Percentiles rank a stretch among this genome's conserved stretches.
phyloP scores from a whole-genome alignment of 306 rosid species.

The Arachis hypogaea region DNA sequence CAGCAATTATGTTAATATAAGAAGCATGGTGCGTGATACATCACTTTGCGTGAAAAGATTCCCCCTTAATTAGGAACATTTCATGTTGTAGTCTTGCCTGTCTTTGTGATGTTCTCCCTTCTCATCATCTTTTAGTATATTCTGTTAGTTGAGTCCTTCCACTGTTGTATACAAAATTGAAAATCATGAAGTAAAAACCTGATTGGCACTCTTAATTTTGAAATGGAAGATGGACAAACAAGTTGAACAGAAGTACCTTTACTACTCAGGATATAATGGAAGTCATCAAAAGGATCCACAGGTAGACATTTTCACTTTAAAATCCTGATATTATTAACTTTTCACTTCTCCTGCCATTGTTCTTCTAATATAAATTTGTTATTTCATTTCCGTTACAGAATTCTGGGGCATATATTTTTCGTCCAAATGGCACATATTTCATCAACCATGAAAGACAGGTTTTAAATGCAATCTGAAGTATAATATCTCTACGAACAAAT shows the following conservation, averaged over 20 bases:
- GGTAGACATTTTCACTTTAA: constrained; percentile 35
- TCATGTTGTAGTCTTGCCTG: constrained; percentile 8
- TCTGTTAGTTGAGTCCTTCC: constrained; percentile 19
- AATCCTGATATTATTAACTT: constrained; percentile 31
- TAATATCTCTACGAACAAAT: constrained; percentile 10
- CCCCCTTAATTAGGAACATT: constrained; percentile 17
- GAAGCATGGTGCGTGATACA: constrained; percentile 52
- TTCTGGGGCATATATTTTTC: constrained; percentile 64
- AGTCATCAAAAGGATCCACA: constrained; percentile 48
- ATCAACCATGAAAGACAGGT: constrained; percentile 52
- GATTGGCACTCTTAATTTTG: constrained; percentile 39
- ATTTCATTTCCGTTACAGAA: constrained; percentile 46
- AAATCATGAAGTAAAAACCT: constrained; percentile 9
- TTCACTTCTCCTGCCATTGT: constrained; percentile 16
- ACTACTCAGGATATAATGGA: constrained; percentile 60
- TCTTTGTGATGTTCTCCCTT: constrained; percentile 33
- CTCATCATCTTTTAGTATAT: constrained; percentile 22
- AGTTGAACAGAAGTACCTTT: constrained; percentile 52
- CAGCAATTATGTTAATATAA: constrained; percentile 56
- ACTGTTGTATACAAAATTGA: constrained; percentile 19
- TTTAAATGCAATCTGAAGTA: constrained; percentile 28
- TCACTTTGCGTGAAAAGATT: constrained; percentile 28
- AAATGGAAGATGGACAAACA: constrained; percentile 54
- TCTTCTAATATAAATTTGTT: constrained; percentile 14
- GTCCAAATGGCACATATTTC: constrained; percentile 57